Evolutionary conservation across 2,329 filamentous ascomycete species (phyloP), one percentile per base, ranked within the genome.

Genomic region (Fusarium sp.): DNA sequence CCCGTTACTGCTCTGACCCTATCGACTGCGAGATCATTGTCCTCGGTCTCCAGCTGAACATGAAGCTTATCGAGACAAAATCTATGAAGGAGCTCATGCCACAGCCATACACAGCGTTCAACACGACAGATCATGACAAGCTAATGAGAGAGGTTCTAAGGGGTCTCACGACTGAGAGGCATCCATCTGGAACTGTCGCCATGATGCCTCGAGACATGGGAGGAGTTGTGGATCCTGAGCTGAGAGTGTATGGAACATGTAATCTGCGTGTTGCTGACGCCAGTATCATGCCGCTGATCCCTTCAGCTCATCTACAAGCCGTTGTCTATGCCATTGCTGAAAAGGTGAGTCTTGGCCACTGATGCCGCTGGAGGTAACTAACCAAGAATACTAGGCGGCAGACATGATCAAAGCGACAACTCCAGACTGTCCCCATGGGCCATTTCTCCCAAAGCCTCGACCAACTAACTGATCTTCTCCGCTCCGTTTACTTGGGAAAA

Each of bases 251-350:
- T 31, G 78, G 79, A 14, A 72, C 77, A 3, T 66, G 69, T 2
- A 70, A 71, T 2, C 62, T 80, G n/a, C 75, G 77, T 24, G 66
- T 80, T 22, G 72, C 73, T 5, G 77, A 79, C 27, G 77, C 78
- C 0, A 75, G 73, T 11, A 49, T 79, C 62, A 76, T 79, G 42
- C 78, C 78, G 11, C 29, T 79, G 17, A 58, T 71, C n/a, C 70
- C 65, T 8, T 75, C 78, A 5, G 74, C 74, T 2, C 79, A 81
- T 64, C 67, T 78, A 20, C 77, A 79, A 61, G 76, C 78, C 16
- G 78, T 78, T 11, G 77, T 81, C 10, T 83, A 82, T 60, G 78
- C 80, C 49, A 78, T 83, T 24, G 81, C 81, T 6, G 77, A 79
- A 61, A 78, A 71, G 31, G 70, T 59, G 10, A 53, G 53, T 17